These are phyloP conservation scores for Starmerella riodocensis DNA, from an alignment of 805 yeast genomes.

Conservation along the genomic window DNA sequence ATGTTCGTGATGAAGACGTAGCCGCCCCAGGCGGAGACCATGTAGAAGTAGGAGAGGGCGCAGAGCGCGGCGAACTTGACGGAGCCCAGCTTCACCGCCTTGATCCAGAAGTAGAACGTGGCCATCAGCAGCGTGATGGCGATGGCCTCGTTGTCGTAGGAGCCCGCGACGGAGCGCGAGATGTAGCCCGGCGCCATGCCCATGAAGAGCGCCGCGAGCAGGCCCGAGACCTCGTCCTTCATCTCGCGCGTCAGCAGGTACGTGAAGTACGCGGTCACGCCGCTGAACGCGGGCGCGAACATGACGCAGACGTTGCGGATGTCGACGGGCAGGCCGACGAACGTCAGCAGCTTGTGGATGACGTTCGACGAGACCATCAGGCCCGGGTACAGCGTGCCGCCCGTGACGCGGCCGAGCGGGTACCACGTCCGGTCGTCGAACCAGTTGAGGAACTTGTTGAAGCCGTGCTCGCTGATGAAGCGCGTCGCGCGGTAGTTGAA, in stretches of 20 bases:
- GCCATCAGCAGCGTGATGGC: constrained; percentile 93
- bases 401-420: constrained; percentile 97
- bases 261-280: constrained; percentile 80
- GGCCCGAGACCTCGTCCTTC: constrained; percentile 79
- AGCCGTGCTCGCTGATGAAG: constrained; percentile 69
- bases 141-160: constrained; percentile 97
- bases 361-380: constrained; percentile 94
- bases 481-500: constrained; percentile 89
- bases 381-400: constrained; percentile 97
- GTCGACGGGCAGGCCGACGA: constrained; percentile 70
- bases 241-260: constrained; percentile 79
- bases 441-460: constrained; percentile 91
- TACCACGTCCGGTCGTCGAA: constrained; percentile 98
- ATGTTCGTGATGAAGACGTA: constrained; percentile 96
- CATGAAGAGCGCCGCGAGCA: constrained; percentile 85
- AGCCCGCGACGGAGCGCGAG: constrained; percentile 96
- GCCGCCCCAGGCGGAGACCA: constrained; percentile 99
- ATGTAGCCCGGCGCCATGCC: constrained; percentile 98
- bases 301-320: constrained; percentile 91
- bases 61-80: constrained; percentile 70
- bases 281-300: constrained; percentile 93
- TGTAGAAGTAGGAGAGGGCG: constrained; percentile 84
- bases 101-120: constrained; percentile 91
- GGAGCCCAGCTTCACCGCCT: constrained; percentile 82
- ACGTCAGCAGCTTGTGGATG: constrained; percentile 58